A percentile compares a stretch with the other conserved stretches of the same genome.
Evolutionary conservation across 768 basidiomycete species (phyloP).

Genomic region (Rhodotorula kratochvilovae): DNA sequence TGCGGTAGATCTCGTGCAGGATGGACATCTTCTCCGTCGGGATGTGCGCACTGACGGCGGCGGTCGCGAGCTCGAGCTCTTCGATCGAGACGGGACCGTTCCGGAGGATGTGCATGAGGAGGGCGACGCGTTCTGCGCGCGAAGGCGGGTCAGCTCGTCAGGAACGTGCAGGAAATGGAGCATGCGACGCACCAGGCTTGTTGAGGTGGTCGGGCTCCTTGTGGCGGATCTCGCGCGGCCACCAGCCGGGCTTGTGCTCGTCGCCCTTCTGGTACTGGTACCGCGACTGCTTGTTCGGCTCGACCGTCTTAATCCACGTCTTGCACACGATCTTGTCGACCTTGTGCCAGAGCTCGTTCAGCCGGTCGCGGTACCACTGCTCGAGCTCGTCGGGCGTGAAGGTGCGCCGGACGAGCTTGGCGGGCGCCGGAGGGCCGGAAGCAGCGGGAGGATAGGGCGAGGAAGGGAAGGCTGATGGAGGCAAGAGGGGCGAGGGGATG

Average conservation of each 20-base stretch:
- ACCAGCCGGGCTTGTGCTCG: conserved; percentile 49
- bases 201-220: conserved; percentile 50
- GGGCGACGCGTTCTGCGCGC: conserved; percentile 46
- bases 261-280: conserved; percentile 51
- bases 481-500: conserved; percentile 38
- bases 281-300: conserved; percentile 50
- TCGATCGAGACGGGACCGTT: conserved; percentile 43
- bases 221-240: conserved; percentile 49
- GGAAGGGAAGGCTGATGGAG: conserved; percentile 29
- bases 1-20: conserved; percentile 47
- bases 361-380: conserved; percentile 44
- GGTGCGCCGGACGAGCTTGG: conserved; percentile 9
- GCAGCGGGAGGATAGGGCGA: conserved; percentile 33
- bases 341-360: conserved; percentile 46
- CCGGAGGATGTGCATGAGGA: conserved; percentile 47
- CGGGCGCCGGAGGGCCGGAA: neutral
- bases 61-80: conserved; percentile 47
- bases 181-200: conserved; percentile 46
- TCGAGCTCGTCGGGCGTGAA: conserved; percentile 43
- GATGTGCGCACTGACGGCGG: conserved; percentile 45
- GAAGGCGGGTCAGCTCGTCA: neutral
- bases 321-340: conserved; percentile 49
- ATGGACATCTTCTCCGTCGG: conserved; percentile 44
- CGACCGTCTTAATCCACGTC: conserved; percentile 51
- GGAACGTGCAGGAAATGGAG: neutral